These are phyloP conservation scores for Clitoria ternatea DNA, from an alignment of 306 rosid genomes.

Conservation along the genomic window DNA sequence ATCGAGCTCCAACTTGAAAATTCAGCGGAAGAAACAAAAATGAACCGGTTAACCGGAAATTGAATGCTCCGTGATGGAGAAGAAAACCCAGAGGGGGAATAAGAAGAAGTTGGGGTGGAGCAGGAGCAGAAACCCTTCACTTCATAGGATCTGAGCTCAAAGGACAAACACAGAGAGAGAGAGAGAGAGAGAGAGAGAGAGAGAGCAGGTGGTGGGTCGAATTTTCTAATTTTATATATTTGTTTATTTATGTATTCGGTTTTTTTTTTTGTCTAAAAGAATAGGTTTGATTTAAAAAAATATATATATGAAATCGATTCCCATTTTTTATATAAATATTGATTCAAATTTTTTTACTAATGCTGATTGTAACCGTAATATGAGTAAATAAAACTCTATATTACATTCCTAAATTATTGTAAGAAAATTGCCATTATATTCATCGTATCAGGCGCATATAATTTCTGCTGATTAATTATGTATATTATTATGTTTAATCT, in stretches of 20 bases:
- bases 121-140: slow-evolving; percentile 19
- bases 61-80: background rate
- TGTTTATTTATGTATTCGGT: background rate
- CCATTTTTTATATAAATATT: too few species aligned
- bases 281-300: too few species aligned
- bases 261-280: background rate
- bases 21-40: background rate
- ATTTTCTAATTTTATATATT: background rate
- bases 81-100: background rate
- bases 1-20: slow-evolving; percentile 31
- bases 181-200: slow-evolving; percentile 17
- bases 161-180: slow-evolving; percentile 1
- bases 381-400: too few species aligned
- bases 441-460: too few species aligned
- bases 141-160: slow-evolving; percentile 30
- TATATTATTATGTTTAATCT: too few species aligned
- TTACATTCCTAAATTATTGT: too few species aligned
- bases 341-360: too few species aligned
- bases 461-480: too few species aligned
- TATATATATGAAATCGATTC: too few species aligned
- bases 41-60: background rate
- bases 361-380: too few species aligned
- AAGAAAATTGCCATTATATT: too few species aligned
- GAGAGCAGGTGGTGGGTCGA: slow-evolving; percentile 8
- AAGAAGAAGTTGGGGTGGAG: background rate